Evolutionary conservation across 192 early-diverging fungal genomes (phyloP).

Genomic region (Chytriomyces confervae): DNA sequence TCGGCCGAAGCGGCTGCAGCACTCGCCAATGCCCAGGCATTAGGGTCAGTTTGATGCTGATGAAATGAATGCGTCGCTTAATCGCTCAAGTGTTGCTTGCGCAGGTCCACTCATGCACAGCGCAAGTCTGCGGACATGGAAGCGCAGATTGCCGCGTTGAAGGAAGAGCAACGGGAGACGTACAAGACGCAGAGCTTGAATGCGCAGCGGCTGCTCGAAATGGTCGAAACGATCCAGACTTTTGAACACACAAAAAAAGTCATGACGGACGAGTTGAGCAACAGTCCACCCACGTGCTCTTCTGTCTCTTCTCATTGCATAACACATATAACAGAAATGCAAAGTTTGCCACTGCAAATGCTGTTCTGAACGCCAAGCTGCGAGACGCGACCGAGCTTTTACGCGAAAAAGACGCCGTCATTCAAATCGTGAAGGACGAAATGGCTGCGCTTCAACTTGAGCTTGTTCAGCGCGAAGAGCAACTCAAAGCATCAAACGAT

Average conservation of each 20-base stretch:
- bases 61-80: background rate
- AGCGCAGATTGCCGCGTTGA: constrained; percentile 71
- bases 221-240: constrained; percentile 77
- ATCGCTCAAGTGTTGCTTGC: background rate
- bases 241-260: constrained; percentile 62
- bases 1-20: background rate
- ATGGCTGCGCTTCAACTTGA: constrained; percentile 88
- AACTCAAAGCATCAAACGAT: constrained; percentile 62
- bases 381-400: constrained; percentile 56
- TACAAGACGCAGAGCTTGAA: constrained; percentile 91
- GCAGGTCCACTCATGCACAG: constrained; percentile 42
- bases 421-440: constrained; percentile 93
- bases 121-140: constrained; percentile 66
- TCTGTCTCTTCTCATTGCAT: background rate
- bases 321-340: constrained; percentile 22
- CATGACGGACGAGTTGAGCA: constrained; percentile 70
- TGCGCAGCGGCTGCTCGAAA: constrained; percentile 84
- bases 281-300: background rate
- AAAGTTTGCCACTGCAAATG: constrained; percentile 17
- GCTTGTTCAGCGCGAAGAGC: constrained; percentile 69
- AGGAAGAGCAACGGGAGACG: constrained; percentile 85
- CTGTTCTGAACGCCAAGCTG: constrained; percentile 32
- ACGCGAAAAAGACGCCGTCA: constrained; percentile 89
- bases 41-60: background rate
- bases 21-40: background rate